Base-by-base conservation (phyloP, 1,284 basidiomycete species). In the Trichosporon sp. region DNA sequence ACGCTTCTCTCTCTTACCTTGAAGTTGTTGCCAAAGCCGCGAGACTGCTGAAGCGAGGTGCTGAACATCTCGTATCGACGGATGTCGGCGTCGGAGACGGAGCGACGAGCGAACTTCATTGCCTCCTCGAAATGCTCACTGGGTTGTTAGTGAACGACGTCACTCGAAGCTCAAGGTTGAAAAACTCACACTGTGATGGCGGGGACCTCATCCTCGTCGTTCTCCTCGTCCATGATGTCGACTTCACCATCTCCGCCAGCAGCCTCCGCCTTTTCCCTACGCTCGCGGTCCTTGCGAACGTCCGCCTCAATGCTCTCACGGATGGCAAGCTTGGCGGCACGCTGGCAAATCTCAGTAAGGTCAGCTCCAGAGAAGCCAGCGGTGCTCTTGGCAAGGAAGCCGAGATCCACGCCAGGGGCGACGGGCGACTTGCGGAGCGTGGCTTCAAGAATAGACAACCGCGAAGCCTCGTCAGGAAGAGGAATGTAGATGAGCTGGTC, bases 321-420 rank as follows among this genome's bases (percentile, higher is more conserved):
- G 81, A 99, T 84, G 12, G 83, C 82, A 66, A 98, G 88, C 87
- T 99, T 99, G 73, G 95, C 96, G 10, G 96, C 92, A 73, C 97
- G 91, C 85, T 99, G 96, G 83, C 96, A 99, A 80, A 99, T 97
- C 85, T 99, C 97, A 12, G 96, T 97, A 76, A 99, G 86, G 89
- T 99, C 97, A 71, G 97, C 97, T 90, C 97, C 97, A 80, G 96
- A 98, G 90, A 93, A 99, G 16, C 97, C 96, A 80, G 98, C 94
- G 10, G 96, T 98, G 84, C 88, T 90, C 89, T 93, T 98, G 73
- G 96, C 89, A 68, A 99, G 88, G 90, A 91, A 99, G 46, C 66
- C 69, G 65, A 99, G 89, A 82, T 98, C 91, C 72, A 99, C 95
- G 11, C 91, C 89, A n/a, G 88, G 86, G 14, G 93, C 88, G 59